Evolutionary conservation across 2,329 filamentous ascomycete genomes (phyloP), one percentile per base, ranked within the genome.

Genomic region (Zelopaecilomyces penicillatus): DNA sequence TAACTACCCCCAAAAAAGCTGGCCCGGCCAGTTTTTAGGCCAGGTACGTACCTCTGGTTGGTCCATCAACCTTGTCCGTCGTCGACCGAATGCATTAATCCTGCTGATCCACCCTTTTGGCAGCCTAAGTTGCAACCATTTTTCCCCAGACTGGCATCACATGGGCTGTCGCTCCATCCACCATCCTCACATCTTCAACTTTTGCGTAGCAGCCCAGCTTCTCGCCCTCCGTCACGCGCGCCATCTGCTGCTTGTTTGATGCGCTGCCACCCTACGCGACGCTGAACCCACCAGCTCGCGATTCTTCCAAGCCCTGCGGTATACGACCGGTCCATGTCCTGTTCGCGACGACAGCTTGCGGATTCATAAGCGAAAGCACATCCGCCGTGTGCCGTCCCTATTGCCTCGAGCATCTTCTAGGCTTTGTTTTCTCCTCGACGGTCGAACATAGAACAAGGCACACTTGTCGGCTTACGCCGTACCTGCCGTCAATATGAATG

Each of bases 401-500:
- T 29, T 28, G 8, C 19, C 30, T 11, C 29, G 12, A 27, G n/a
- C 31, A 10, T 35, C 26, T 26, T 29, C 26, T 29, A 27, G 31
- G 19, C 19, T 19, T 19, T 19, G 19, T 19, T 19, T 19, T 19
- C 3, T 19, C 19, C 19, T 19, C 19, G 19, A 19, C 19, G 19
- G 19, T 19, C 19, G 19, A 19, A 19, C 19, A 19, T 19, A 19
- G 19, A 19, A 19, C 32, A 34, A 34, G 32, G 32, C 32, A 34
- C 12, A 19, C 19, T 19, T 19, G 19, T 19, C 19, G 19, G 19
- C 19, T 19, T 19, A 19, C 19, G 19, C 19, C 12, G 32, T 34
- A 12, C 32, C 32, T 34, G 19, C 19, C 19, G 19, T 19, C 19
- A 56, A 44, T 47, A 75, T 75, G 71, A 73, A 73, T 52, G 66